Percentiles rank a stretch among this genome's conserved stretches.
These are phyloP conservation scores for Phytopythium oedochilum DNA, from an alignment of 352 stramenopile genomes.

Conservation along the genomic window DNA sequence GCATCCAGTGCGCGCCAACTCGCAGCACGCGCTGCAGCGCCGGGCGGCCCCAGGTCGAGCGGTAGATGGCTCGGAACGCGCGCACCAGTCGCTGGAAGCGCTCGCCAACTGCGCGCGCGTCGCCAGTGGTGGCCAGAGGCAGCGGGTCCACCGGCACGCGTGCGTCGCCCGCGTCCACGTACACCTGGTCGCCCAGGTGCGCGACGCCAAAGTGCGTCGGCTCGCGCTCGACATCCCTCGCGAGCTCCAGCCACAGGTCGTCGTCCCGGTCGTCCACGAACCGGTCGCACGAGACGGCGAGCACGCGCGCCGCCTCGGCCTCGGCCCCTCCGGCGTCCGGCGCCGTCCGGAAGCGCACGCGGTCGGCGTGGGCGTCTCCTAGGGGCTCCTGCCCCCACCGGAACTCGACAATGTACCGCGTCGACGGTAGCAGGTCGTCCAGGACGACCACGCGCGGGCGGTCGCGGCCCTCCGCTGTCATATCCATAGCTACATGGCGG, in stretches of 20 bases:
- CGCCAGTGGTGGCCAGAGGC: neutral
- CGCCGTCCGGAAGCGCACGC: conserved; percentile 15
- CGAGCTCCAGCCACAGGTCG: conserved; percentile 31
- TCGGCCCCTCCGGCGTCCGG: neutral
- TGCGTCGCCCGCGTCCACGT: conserved; percentile 33
- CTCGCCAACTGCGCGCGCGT: neutral
- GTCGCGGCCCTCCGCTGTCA: neutral
- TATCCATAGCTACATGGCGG: neutral
- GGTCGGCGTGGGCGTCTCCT: neutral
- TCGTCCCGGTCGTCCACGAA: conserved; percentile 58
- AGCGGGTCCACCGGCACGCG: conserved; percentile 25
- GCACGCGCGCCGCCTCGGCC: conserved; percentile 10
- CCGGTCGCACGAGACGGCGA: conserved; percentile 56
- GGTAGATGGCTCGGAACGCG: conserved; percentile 53
- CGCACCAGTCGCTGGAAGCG: conserved; percentile 27
- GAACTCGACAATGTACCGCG: conserved; percentile 35
- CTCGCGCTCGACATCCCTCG: conserved; percentile 24
- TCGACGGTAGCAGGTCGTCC: conserved; percentile 24
- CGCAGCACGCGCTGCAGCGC: conserved; percentile 48
- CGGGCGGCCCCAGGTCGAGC: conserved; percentile 41
- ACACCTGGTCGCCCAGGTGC: conserved; percentile 57
- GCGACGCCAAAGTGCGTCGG: conserved; percentile 40
- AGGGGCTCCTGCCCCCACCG: neutral
- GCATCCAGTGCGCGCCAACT: conserved; percentile 68
- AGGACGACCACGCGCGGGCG: conserved; percentile 28